Evolutionary conservation across 1,284 basidiomycete genomes (phyloP).

Genomic region (Apiotrichum akiyoshidainum): DNA sequence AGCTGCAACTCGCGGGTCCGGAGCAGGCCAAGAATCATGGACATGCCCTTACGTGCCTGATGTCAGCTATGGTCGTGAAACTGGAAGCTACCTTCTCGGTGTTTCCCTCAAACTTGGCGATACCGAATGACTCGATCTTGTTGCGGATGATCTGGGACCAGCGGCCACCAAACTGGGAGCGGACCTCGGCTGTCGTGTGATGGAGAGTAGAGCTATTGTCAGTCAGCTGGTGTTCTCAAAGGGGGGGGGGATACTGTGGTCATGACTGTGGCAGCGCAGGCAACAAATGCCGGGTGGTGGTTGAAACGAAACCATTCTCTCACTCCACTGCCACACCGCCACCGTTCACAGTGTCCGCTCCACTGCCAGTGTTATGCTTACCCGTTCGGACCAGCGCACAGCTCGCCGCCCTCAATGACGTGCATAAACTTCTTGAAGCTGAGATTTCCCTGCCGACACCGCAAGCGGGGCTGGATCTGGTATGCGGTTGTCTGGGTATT

Average conservation of each 20-base stretch:
- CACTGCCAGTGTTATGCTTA: constrained; percentile 22
- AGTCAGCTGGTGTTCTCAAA: not conserved
- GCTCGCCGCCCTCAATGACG: constrained; percentile 46
- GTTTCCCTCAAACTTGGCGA: constrained; percentile 48
- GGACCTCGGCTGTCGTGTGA: constrained; percentile 47
- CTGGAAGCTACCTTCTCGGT: constrained; percentile 33
- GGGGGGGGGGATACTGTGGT: not conserved
- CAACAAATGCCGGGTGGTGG: too few relatives aligned
- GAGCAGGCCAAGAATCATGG: constrained; percentile 43
- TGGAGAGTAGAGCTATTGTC: constrained; percentile 37
- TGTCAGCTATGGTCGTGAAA: not conserved
- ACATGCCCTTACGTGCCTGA: constrained; percentile 50
- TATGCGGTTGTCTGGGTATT: constrained; percentile 13
- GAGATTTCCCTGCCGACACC: constrained; percentile 44
- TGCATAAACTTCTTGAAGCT: constrained; percentile 51
- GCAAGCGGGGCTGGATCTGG: constrained; percentile 35
- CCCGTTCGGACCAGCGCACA: constrained; percentile 41
- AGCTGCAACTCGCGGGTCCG: constrained; percentile 17
- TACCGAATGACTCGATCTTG: constrained; percentile 47
- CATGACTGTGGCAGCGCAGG: too few relatives aligned
- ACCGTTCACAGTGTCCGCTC: not conserved
- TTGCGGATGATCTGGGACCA: constrained; percentile 45
- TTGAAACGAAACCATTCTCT: too few relatives aligned
- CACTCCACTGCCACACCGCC: not conserved
- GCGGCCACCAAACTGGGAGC: constrained; percentile 45